phyloP scores from a whole-genome alignment of 257 asterid species.

The Solanum pennellii region DNA sequence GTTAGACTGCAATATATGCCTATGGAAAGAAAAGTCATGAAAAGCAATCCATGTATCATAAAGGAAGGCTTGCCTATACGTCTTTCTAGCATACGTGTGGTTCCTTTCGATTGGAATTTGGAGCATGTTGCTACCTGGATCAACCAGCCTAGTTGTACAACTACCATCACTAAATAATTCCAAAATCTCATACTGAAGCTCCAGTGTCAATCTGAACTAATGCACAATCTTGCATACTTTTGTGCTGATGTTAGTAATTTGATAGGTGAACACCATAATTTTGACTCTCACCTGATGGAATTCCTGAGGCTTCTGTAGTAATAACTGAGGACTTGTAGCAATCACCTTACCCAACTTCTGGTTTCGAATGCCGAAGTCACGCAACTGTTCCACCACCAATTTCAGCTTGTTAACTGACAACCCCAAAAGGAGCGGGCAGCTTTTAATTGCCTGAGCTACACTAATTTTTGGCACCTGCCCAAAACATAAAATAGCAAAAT shows the following conservation, averaged over 20 bases:
- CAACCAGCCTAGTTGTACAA: background rate
- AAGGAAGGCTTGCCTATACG: background rate
- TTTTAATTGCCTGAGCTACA: constrained; percentile 48
- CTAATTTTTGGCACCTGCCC: constrained; percentile 57
- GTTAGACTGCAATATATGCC: background rate
- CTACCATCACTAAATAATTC: background rate
- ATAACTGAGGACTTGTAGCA: constrained; percentile 73
- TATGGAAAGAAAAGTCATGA: background rate
- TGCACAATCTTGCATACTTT: background rate
- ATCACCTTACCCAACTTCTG: constrained; percentile 63
- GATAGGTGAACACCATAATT: background rate
- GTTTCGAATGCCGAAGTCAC: constrained; percentile 31
- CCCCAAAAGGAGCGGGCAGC: constrained; percentile 76
- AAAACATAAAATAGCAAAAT: background rate
- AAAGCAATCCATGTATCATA: background rate
- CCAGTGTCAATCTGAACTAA: background rate
- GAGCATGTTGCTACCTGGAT: background rate
- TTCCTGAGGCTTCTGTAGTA: constrained; percentile 72
- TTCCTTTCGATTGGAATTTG: background rate
- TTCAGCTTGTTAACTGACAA: constrained; percentile 57
- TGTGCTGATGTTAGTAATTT: background rate
- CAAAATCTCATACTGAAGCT: background rate
- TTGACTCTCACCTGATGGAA: constrained; percentile 52
- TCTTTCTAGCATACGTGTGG: background rate
- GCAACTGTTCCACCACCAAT: constrained; percentile 47